These are phyloP conservation scores for Lasiodiplodia sp. DNA, from an alignment of 2,329 filamentous ascomycete genomes.

Conservation along the genomic window DNA sequence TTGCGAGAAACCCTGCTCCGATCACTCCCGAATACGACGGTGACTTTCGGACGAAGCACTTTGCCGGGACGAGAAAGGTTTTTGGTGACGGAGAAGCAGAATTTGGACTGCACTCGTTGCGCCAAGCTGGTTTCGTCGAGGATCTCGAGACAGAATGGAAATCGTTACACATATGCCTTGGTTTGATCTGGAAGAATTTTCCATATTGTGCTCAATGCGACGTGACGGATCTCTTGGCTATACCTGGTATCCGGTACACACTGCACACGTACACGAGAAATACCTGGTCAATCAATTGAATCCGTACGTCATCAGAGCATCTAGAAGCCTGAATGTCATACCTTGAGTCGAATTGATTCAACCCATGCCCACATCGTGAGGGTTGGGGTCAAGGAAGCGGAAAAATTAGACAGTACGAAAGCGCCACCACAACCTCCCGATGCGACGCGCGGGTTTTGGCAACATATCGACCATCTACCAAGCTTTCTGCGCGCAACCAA, in stretches of 20 bases:
- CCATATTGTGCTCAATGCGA: background rate
- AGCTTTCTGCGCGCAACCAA: background rate
- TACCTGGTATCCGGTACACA: background rate
- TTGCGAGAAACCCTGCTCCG: background rate
- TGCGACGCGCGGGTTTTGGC: background rate
- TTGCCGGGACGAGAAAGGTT: background rate
- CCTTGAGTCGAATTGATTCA: background rate
- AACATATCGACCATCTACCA: background rate
- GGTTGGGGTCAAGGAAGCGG: background rate
- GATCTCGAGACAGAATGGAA: background rate
- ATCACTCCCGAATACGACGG: background rate
- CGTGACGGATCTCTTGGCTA: background rate
- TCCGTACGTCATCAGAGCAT: background rate
- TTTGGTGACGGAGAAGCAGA: background rate
- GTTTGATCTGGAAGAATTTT: background rate
- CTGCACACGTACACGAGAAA: background rate
- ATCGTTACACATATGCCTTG: background rate
- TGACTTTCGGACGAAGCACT: background rate
- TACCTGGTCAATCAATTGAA: background rate
- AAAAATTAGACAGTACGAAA: background rate
- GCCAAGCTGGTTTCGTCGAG: background rate
- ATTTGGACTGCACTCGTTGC: background rate
- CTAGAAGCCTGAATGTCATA: background rate
- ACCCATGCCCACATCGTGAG: background rate
- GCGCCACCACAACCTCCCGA: background rate